These are phyloP conservation scores for Penicillium cinerascens DNA, from an alignment of 495 filamentous ascomycete species.

Conservation along the genomic window DNA sequence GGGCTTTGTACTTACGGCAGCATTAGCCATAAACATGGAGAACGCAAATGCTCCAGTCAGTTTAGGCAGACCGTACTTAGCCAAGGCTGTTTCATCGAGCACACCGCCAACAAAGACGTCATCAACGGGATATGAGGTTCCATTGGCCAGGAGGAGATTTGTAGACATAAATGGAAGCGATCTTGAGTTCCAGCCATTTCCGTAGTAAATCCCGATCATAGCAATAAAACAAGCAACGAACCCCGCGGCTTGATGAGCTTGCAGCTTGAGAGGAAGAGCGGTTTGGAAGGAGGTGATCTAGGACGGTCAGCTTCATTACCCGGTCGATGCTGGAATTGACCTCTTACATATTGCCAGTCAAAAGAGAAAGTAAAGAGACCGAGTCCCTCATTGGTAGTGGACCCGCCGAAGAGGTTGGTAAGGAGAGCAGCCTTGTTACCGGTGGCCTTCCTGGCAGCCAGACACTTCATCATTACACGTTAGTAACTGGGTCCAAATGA, in stretches of 20 bases:
- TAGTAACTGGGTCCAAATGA: background rate
- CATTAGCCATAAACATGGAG: constrained; percentile 31
- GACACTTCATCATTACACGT: constrained; percentile 31
- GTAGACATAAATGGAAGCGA: constrained; percentile 33
- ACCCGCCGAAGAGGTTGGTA: constrained; percentile 52
- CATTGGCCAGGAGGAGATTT: constrained; percentile 11
- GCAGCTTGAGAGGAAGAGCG: constrained; percentile 29
- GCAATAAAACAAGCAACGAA: constrained; percentile 16
- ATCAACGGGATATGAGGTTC: constrained; percentile 22
- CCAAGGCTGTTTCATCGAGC: constrained; percentile 31
- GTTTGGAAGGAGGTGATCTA: constrained; percentile 35
- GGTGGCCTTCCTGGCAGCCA: constrained; percentile 37
- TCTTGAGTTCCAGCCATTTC: constrained; percentile 23
- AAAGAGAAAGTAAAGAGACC: constrained; percentile 48
- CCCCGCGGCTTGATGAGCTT: constrained; percentile 14
- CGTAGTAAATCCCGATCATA: constrained; percentile 29
- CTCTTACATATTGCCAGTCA: constrained; percentile 56
- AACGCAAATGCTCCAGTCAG: constrained; percentile 44
- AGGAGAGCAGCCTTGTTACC: constrained; percentile 27
- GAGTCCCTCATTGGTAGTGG: constrained; percentile 48
- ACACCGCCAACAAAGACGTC: constrained; percentile 34
- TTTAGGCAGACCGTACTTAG: constrained; percentile 35
- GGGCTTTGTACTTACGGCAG: constrained; percentile 21
- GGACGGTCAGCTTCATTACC: constrained; percentile 4
- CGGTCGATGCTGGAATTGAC: background rate